Evolutionary conservation across 2,329 filamentous ascomycete genomes (phyloP).

Genomic region (Diaporthe longicolla): DNA sequence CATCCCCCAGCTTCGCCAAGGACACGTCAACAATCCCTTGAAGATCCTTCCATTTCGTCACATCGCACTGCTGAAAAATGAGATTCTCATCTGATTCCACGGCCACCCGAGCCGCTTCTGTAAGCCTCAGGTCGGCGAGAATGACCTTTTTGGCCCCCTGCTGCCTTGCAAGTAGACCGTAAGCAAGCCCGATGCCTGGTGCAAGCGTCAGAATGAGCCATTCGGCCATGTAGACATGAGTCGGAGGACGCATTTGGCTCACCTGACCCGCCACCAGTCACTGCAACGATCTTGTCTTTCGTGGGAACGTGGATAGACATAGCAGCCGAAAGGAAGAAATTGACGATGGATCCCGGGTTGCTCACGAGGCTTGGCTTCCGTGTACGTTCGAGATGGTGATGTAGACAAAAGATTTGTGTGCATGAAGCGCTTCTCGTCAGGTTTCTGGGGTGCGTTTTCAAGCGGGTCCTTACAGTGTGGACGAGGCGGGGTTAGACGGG

Average conservation of each 20-base stretch:
- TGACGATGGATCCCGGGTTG: neutral
- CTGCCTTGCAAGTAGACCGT: constrained; percentile 2
- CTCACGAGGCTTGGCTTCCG: too few relatives aligned
- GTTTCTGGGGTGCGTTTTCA: too few relatives aligned
- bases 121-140: constrained; percentile 17
- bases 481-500: too few relatives aligned
- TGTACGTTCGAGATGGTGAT: too few relatives aligned
- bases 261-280: constrained; percentile 30
- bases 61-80: constrained; percentile 2
- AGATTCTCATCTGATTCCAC: constrained; percentile 8
- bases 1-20: neutral
- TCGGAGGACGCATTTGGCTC: neutral
- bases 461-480: too few relatives aligned
- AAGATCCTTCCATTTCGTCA: constrained; percentile 27
- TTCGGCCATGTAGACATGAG: neutral
- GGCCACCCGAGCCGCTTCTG: neutral
- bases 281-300: neutral
- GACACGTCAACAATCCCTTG: constrained; percentile 8
- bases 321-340: neutral
- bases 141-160: constrained; percentile 22
- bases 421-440: too few relatives aligned
- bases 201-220: neutral
- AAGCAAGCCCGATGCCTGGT: constrained; percentile 25
- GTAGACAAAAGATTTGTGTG: too few relatives aligned
- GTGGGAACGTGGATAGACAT: neutral